Evolutionary conservation across 768 basidiomycete genomes (phyloP), one percentile per base, ranked within the genome.

Genomic region (Asterophora lycoperdoides): DNA sequence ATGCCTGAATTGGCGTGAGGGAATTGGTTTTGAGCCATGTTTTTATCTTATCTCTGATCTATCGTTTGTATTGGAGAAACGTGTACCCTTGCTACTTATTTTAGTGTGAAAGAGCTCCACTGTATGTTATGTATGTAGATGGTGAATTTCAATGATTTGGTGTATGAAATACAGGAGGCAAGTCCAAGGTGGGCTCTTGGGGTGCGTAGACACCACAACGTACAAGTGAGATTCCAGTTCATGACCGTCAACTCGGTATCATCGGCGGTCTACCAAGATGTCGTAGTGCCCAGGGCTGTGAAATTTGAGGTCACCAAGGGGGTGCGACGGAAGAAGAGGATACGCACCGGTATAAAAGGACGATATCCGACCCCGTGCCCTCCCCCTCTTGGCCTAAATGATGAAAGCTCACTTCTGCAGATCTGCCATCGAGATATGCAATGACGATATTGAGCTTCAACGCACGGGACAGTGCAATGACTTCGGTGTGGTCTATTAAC

Each of bases 211-310:
- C 29, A 29, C 29, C 29, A 29, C 10, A 5, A 5, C 10, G 29
- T 5, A 29, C 29, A 10, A 29, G 29, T 29, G n/a, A n/a, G n/a
- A n/a, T n/a, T n/a, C n/a, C n/a, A n/a, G n/a, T n/a, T n/a, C n/a
- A n/a, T n/a, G n/a, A n/a, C n/a, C n/a, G n/a, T n/a, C n/a, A 29
- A 52, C 38, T 28, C 36, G 4, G 37, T 26, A 42, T 39, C 13
- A 9, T 32, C 13, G 30, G 13, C 30, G 30, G 19, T 40, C 33
- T 46, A 56, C 46, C 38, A 89, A 68, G 42, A 93, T 84, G 67
- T 94, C 92, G 65, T 89, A 94, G 63, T 94, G 92, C 8, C 92
- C 91, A 15, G 92, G 91, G 41, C 90, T 91, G 49, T 10, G 41
- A 44, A 45, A 39, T 8, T 15, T 15, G 28, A 32, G 15, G 46